phyloP scores from a whole-genome alignment of 768 basidiomycete genomes.

The Tulasnella calospora region DNA sequence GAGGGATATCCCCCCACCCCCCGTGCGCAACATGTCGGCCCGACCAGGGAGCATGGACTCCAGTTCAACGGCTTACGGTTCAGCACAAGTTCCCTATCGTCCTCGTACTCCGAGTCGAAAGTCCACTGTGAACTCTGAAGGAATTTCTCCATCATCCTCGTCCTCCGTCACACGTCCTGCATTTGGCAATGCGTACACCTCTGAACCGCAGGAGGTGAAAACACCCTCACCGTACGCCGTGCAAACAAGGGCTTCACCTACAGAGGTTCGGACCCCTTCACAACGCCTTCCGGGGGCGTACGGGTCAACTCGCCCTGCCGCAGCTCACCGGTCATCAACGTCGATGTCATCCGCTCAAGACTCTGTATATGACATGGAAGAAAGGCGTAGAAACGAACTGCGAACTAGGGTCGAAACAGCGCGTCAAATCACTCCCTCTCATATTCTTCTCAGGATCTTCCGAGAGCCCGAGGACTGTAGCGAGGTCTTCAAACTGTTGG shows the following conservation, averaged over 20 bases:
- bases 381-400: constrained; percentile 24
- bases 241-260: neutral
- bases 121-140: neutral
- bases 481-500: constrained; percentile 40
- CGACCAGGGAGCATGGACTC: neutral
- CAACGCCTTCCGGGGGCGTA: neutral
- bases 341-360: constrained; percentile 10
- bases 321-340: neutral
- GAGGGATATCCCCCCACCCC: neutral
- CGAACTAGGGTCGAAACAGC: constrained; percentile 60
- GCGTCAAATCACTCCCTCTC: constrained; percentile 51
- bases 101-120: neutral
- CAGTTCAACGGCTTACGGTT: neutral
- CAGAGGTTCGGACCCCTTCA: neutral
- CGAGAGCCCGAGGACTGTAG: constrained; percentile 62
- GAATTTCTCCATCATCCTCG: neutral
- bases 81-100: neutral
- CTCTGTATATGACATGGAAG: constrained; percentile 1
- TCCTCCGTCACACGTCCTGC: neutral
- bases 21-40: neutral
- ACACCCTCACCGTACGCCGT: neutral
- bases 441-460: constrained; percentile 61
- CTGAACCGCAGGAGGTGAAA: neutral
- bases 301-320: neutral
- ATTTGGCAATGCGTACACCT: neutral